Conservation (phyloP, 768 basidiomycete species). For the Suillus occidentalis region DNA sequence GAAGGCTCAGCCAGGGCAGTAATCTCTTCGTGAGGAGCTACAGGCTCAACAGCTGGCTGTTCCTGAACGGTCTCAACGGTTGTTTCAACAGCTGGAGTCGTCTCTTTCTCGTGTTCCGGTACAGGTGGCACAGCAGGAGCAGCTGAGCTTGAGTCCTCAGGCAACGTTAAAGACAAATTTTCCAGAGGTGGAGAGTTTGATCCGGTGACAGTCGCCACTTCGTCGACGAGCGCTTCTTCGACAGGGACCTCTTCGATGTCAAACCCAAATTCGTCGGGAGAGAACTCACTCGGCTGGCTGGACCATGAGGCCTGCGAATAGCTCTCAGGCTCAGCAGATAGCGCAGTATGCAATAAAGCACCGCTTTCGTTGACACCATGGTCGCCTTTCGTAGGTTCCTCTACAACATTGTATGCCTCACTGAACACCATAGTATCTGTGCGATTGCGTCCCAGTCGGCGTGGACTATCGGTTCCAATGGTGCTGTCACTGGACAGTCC, state of each 20-base stretch:
- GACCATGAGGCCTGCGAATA: slow-evolving; percentile 12
- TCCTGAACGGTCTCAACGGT: neutral
- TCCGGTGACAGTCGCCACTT: slow-evolving; percentile 19
- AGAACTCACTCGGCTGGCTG: slow-evolving; percentile 5
- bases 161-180: slow-evolving; percentile 25
- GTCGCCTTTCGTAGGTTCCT: slow-evolving; percentile 35
- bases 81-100: neutral
- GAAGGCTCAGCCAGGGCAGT: neutral
- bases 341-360: slow-evolving; percentile 15
- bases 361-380: neutral
- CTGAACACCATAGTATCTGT: slow-evolving; percentile 79
- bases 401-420: slow-evolving; percentile 39
- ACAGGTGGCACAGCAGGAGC: slow-evolving; percentile 7
- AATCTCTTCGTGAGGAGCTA: neutral
- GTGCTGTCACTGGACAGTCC: slow-evolving; percentile 16
- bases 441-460: slow-evolving; percentile 51
- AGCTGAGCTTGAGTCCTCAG: slow-evolving; percentile 18
- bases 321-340: slow-evolving; percentile 14
- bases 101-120: slow-evolving; percentile 3
- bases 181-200: slow-evolving; percentile 31
- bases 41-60: neutral
- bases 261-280: slow-evolving; percentile 13
- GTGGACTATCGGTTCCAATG: slow-evolving; percentile 38
- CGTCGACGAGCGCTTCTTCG: slow-evolving; percentile 7
- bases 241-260: slow-evolving; percentile 27